phyloP scores from a whole-genome alignment of 768 basidiomycete species.

The Lactarius indigo region DNA sequence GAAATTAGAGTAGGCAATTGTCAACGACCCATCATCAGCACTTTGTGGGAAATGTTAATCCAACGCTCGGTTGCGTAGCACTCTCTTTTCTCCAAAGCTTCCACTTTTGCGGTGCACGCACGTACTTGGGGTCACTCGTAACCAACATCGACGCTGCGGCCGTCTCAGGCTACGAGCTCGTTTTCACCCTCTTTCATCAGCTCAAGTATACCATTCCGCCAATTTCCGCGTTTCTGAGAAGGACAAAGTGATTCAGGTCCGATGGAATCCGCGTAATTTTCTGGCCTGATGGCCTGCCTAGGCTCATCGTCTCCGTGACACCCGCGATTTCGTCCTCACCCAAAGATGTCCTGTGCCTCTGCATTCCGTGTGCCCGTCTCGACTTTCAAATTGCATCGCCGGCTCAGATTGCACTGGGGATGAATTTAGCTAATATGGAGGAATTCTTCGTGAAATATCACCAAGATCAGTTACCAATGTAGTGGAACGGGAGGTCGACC shows the following conservation, averaged over 20 bases:
- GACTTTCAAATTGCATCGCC: conserved; percentile 5
- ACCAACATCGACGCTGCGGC: neutral
- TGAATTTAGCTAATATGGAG: neutral
- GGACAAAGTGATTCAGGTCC: neutral
- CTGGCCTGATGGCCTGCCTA: neutral
- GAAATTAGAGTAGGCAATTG: too few relatives aligned
- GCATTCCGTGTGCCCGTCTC: neutral
- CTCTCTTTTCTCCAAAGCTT: neutral
- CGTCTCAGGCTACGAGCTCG: neutral
- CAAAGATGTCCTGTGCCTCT: neutral
- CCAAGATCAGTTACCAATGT: neutral
- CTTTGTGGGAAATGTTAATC: neutral
- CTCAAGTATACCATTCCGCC: conserved; percentile 1
- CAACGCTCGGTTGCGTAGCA: neutral
- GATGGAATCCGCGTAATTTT: neutral
- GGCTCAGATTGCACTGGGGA: neutral
- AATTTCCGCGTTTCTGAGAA: neutral
- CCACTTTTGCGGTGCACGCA: neutral
- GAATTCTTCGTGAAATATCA: neutral
- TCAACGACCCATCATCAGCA: neutral
- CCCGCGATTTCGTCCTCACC: neutral
- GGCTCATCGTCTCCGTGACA: neutral
- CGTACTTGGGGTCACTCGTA: neutral
- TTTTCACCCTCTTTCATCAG: conserved; percentile 3
- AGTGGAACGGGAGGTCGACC: conserved; percentile 2